Base-by-base conservation (phyloP, 140 eudicot genomes). In the Erigeron philadelphicus region DNA sequence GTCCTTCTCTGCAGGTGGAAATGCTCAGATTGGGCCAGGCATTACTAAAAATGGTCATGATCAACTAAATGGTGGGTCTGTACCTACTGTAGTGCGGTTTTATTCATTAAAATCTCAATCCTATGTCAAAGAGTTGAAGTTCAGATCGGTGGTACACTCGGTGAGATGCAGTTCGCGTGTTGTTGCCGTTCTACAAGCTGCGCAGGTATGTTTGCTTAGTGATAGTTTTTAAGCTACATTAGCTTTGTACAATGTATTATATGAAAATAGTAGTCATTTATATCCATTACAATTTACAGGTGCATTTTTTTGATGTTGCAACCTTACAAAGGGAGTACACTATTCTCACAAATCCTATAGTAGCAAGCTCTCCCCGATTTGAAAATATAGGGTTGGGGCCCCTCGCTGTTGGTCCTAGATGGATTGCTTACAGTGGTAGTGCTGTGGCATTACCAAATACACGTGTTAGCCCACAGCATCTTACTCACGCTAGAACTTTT, bases 361-460 rank as follows among this genome's bases (percentile, higher is more conserved):
- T 61, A 50, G 67, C 82, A 19, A 81, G 78, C 47, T 71, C 77
- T 42, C 59, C 71, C 61, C 82, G 89, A 61, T 82, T 78, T 76
- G 90, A 81, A 62, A 72, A 76, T 53, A 77, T 86, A 21, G 96
- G 98, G 31, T 44, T 80, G 67, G 98, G 98, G 15, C 98, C 96
- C 11, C 88, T 92, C 64, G 98, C 96, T 44, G 80, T 92, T 68
- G 98, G 98, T 56, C 82, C 96, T 15, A 83, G 96, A 73, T 92
- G 95, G 98, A 76, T 92, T 72, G 98, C 98, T 15, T 92, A 92
- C 63, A 88, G 95, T 76, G 96, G 96, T 19, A 81, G 88, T 74
- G 81, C 77, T 48, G 88, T 86, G 41, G 75, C 84, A 23, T 55
- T 73, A 19, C 82, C 92, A 49, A 79, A 80, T 67, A 68, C 88